Conservation (phyloP, 805 yeast genomes). For the Candida nemodendra region DNA sequence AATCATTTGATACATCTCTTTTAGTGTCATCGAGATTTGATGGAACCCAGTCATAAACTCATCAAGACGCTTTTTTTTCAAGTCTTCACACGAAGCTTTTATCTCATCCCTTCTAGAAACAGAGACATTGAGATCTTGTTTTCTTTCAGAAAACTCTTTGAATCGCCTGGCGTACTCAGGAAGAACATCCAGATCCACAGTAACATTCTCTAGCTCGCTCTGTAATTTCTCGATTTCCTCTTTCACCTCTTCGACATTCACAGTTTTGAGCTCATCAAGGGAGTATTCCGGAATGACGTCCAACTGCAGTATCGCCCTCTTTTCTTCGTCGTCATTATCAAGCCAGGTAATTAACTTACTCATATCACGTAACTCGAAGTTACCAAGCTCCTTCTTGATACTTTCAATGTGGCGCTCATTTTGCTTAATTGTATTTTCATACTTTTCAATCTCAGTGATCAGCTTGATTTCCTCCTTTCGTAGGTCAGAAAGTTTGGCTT, state of each 20-base stretch:
- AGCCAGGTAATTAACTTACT: slow-evolving; percentile 51
- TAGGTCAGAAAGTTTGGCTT: slow-evolving; percentile 50
- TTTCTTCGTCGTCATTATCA: slow-evolving; percentile 33
- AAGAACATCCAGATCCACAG: slow-evolving; percentile 70
- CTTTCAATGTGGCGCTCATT: slow-evolving; percentile 41
- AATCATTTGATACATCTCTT: slow-evolving; percentile 97
- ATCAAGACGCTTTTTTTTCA: slow-evolving; percentile 70
- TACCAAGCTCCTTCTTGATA: slow-evolving; percentile 40
- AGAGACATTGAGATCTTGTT: slow-evolving; percentile 65
- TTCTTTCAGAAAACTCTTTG: slow-evolving; percentile 61
- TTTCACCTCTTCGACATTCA: slow-evolving; percentile 50
- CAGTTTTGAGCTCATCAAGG: slow-evolving; percentile 47
- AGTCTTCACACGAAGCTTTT: slow-evolving; percentile 59
- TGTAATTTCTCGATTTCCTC: slow-evolving; percentile 55
- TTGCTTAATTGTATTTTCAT: slow-evolving; percentile 37
- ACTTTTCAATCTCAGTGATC: slow-evolving; percentile 60
- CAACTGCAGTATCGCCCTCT: slow-evolving; percentile 17
- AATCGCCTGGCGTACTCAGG: slow-evolving; percentile 72
- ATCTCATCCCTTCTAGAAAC: slow-evolving; percentile 63
- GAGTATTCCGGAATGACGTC: slow-evolving; percentile 35
- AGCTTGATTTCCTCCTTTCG: slow-evolving; percentile 67
- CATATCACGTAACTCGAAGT: slow-evolving; percentile 54
- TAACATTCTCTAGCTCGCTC: slow-evolving; percentile 50
- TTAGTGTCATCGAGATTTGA: slow-evolving; percentile 79
- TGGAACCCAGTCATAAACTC: slow-evolving; percentile 95